Evolutionary conservation across 495 filamentous ascomycete genomes (phyloP).

Genomic region (Jackrogersella multiformis): DNA sequence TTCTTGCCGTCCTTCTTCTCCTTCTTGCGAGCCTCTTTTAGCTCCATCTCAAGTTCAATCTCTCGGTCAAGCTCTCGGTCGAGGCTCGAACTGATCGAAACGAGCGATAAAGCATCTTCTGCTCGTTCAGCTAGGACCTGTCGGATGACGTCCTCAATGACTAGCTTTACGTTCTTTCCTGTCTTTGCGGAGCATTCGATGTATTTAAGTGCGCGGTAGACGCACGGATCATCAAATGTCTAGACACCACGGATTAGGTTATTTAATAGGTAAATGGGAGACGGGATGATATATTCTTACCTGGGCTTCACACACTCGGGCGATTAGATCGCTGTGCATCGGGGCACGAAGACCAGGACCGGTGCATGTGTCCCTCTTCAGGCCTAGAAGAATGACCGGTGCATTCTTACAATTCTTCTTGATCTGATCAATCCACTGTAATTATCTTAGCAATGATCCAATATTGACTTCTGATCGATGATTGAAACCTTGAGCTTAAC

Average conservation of each 20-base stretch:
- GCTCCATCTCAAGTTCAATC: too few species aligned
- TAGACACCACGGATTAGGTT: slow-evolving; percentile 6
- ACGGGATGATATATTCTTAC: slow-evolving; percentile 15
- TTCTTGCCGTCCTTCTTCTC: too few species aligned
- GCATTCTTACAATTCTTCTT: slow-evolving; percentile 30
- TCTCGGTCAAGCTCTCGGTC: too few species aligned
- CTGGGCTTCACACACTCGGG: slow-evolving; percentile 13
- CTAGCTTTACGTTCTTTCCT: slow-evolving; percentile 35
- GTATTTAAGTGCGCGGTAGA: slow-evolving; percentile 29
- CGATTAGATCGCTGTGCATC: slow-evolving; percentile 22
- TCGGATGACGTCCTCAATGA: slow-evolving; percentile 39
- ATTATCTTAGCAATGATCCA: slow-evolving; percentile 1
- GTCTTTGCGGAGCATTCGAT: slow-evolving; percentile 45
- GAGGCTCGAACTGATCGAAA: too few species aligned
- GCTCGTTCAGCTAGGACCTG: slow-evolving; percentile 19
- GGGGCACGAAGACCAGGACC: slow-evolving; percentile 27
- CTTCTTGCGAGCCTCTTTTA: too few species aligned
- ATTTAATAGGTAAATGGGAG: not conserved
- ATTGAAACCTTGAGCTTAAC: not conserved
- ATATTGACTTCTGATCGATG: not conserved
- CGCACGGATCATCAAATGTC: slow-evolving; percentile 13
- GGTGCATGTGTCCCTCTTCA: slow-evolving; percentile 40
- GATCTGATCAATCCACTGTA: slow-evolving; percentile 40
- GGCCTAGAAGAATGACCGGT: slow-evolving; percentile 40
- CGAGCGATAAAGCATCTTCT: too few species aligned